Base-by-base conservation (phyloP, 805 yeast species). In the Wickerhamiella nectarea region DNA sequence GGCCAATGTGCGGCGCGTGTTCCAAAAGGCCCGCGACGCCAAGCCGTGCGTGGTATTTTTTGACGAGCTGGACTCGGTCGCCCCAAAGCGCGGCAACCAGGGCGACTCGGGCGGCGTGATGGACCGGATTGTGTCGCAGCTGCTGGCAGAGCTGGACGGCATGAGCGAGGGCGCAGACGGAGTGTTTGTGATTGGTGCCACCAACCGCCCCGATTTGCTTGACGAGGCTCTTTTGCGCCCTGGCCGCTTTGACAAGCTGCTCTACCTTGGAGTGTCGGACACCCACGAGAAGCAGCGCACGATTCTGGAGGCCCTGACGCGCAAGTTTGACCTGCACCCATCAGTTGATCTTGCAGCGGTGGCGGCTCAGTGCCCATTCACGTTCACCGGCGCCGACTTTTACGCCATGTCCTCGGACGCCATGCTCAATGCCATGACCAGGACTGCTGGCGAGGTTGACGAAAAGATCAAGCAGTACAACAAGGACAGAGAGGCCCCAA, bases 101-200 rank as follows among this genome's bases (percentile, higher is more conserved):
- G 97, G 98, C 19, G 98, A 91, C 61, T 86, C 96, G 2, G 97
- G 97, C 14, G 98, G 97, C 52, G 97, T 91, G 2, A 91, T 91
- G 98, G 98, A 91, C 59, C 74, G 98, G 61, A 91, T 91, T 50
- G 98, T 91, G 0, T 87, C 96, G 0, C 98, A 91, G 60, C 65
- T 91, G 33, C 67, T 91, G 42, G 95, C 97, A 0, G 98, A 91
- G 60, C 67, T 91, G 36, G 98, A 91, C 58, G 97, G 97, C 20
- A 89, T 89, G 96, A 59, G 67, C 11, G 79, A 79, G 8, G 80
- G 80, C 6, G 80, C 78, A 3, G 86, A 80, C 46, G 97, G 96
- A 5, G 95, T 91, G 0, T 91, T 91, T 60, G 96, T 89, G 4
- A 94, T 91, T 36, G 98, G 98, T n/a, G 98, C 98, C 4, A 91